Base-by-base conservation (phyloP, 1,284 basidiomycete genomes). In the Stereum hirsutum region DNA sequence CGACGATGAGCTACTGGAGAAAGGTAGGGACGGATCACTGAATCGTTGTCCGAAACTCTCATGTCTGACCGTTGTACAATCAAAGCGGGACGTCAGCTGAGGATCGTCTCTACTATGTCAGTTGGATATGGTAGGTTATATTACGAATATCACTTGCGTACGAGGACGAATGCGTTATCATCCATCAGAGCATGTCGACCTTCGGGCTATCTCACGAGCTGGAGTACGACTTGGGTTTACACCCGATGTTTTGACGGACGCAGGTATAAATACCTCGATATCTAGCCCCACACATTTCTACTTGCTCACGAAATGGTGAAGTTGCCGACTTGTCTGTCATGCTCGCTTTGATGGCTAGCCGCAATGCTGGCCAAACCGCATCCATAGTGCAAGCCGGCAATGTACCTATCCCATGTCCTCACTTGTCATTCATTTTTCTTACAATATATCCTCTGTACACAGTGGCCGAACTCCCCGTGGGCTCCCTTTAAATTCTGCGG, bases 321-420 rank as follows among this genome's bases (percentile, higher is more conserved):
- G 91, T 93, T 26, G 93, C 94, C 8, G 94, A 97, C 59, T 61
- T 90, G 8, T 78, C 83, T 0, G 71, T 95, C 34, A 88, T 95
- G 80, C 75, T 99, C 4, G 81, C 83, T 1, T 72, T 99, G 25
- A 96, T 95, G 90, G 89, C 91, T 0, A 77, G 84, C 41, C 75
- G 94, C 15, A 84, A 89, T 39, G 83, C 71, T 2, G 80, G 79
- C 27, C 66, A 81, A 50, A 78, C 78, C 1, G 73, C 77, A 41
- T 58, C 68, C 1, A 54, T 91, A 5, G 86, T 93, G 6, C 70
- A 81, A 50, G 63, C 71, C 7, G 87, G 88, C 30, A 65, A 73
- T 55, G 89, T 78, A 60, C 35, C 71, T 57, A 19, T 11, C 11
- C 48, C 28, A 32, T 8, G 17, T 26, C 40, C 25, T 12, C n/a